A percentile compares a stretch with the other conserved stretches of the same genome.
phyloP scores from a whole-genome alignment of 75 land plant species.

The Selaginella moellendorffii region DNA sequence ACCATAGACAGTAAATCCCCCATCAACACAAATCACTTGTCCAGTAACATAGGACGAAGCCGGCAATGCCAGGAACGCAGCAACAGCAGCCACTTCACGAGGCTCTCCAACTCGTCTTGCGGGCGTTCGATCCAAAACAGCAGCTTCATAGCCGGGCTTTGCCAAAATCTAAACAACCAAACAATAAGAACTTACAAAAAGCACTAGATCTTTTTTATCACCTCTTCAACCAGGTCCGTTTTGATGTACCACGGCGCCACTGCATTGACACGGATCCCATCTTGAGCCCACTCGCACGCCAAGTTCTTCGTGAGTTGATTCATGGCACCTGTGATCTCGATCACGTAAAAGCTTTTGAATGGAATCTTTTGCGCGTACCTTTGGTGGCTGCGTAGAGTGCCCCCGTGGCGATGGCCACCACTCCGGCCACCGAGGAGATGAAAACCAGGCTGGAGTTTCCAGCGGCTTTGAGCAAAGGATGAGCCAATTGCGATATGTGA shows the following conservation, averaged over 20 bases:
- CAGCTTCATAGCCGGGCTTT: too few species aligned
- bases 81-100: slow-evolving; percentile 41
- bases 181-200: too few species aligned
- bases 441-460: slow-evolving; percentile 50
- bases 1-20: slow-evolving; percentile 50
- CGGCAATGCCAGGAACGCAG: slow-evolving; percentile 51
- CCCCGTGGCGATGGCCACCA: slow-evolving; percentile 36
- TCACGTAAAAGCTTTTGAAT: too few species aligned
- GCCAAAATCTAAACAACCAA: too few species aligned
- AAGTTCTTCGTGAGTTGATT: slow-evolving; percentile 13
- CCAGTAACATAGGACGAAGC: slow-evolving; percentile 49
- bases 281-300: slow-evolving; percentile 13
- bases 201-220: too few species aligned
- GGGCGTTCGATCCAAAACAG: slow-evolving; percentile 31
- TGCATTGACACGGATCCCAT: slow-evolving; percentile 13
- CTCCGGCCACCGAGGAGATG: slow-evolving; percentile 71
- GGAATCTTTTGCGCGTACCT: slow-evolving; percentile 26
- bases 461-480: slow-evolving; percentile 64
- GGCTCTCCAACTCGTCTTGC: slow-evolving; percentile 47
- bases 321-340: slow-evolving; percentile 11
- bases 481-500: slow-evolving; percentile 53
- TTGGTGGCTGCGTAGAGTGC: slow-evolving; percentile 63
- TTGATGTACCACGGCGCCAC: slow-evolving; percentile 10
- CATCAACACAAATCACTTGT: slow-evolving; percentile 45
- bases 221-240: not conserved